Percentiles rank a stretch among this genome's conserved stretches.
Conservation (phyloP, 768 basidiomycete genomes). For the Amanita rimosa region DNA sequence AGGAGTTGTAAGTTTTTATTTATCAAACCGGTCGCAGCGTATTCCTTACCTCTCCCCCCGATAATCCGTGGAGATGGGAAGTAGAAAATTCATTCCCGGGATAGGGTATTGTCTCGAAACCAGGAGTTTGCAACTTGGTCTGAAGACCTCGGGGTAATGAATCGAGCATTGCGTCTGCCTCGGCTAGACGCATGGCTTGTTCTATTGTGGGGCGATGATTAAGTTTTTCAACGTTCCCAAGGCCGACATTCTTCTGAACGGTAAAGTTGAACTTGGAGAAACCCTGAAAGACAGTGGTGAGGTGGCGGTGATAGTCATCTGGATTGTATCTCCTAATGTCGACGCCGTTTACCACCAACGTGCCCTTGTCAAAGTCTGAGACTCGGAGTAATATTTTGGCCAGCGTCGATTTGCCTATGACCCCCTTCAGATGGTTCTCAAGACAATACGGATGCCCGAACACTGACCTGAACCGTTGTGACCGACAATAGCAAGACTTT, state of each 20-base stretch:
- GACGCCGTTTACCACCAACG: constrained; percentile 56
- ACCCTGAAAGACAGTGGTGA: constrained; percentile 78
- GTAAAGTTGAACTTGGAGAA: constrained; percentile 75
- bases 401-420: constrained; percentile 75
- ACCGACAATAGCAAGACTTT: constrained; percentile 78
- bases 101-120: constrained; percentile 43
- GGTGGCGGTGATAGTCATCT: constrained; percentile 59
- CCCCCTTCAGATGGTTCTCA: constrained; percentile 8
- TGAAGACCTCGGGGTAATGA: constrained; percentile 62
- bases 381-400: constrained; percentile 75
- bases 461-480: constrained; percentile 69
- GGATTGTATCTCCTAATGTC: constrained; percentile 60
- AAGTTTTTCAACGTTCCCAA: constrained; percentile 63
- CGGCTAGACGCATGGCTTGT: constrained; percentile 59
- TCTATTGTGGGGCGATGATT: constrained; percentile 43
- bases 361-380: constrained; percentile 61
- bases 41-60: constrained; percentile 68
- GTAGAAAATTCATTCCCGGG: constrained; percentile 21
- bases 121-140: constrained; percentile 57
- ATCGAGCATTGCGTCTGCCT: constrained; percentile 55
- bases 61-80: constrained; percentile 52
- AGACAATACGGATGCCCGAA: constrained; percentile 8
- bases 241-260: constrained; percentile 76
- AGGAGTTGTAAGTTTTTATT: background rate
- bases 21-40: background rate